Base-by-base conservation (phyloP, 169 alveolate genomes). In the Cryptosporidium muris region DNA sequence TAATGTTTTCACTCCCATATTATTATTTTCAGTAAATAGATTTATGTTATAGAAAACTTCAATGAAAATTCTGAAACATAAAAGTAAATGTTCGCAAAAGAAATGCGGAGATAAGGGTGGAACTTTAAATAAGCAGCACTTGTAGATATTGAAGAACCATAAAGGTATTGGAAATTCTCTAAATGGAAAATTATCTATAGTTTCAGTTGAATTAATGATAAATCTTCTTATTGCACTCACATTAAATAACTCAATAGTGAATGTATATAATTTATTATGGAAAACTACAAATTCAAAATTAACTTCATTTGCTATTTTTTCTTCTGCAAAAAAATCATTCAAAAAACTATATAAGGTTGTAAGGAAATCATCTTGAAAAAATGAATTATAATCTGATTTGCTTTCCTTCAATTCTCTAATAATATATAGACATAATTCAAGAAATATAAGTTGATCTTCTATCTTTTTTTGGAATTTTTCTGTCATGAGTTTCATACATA, bases 111-210 rank as follows among this genome's bases (percentile, higher is more conserved):
- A 52, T 36, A 12, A n/a, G 48, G n/a, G 52, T 25, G 45, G 60
- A 48, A 42, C 8, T 14, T 3, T 12, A 3, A 11, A 34, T 25
- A 38, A 6, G 2, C 56, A 40, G 7, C 68, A 48, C 14, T 16
- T 74, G 48, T 56, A 74, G 12, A 74, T 38, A 16, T 74, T 74
- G 34, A 43, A 74, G 4, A 74, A 60, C 85, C 85, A 74, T 1
- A 25, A 7, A 2, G 85, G 85, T 43, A 74, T 74, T 43, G 85
- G 58, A 74, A 74, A 74, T 8, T 74, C 54, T 11, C 42, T 68
- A 74, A 74, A 74, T 25, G 85, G 85, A 34, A 68, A 9, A 34
- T 11, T 34, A 11, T 40, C 9, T 5, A 36, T n/a, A 36, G 40
- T 74, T 16, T 60, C 60, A 2, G 74, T 47, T 47, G 54, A 36